Evolutionary conservation across 768 basidiomycete genomes (phyloP), one percentile per base, ranked within the genome.

Genomic region (Mycena indigotica): DNA sequence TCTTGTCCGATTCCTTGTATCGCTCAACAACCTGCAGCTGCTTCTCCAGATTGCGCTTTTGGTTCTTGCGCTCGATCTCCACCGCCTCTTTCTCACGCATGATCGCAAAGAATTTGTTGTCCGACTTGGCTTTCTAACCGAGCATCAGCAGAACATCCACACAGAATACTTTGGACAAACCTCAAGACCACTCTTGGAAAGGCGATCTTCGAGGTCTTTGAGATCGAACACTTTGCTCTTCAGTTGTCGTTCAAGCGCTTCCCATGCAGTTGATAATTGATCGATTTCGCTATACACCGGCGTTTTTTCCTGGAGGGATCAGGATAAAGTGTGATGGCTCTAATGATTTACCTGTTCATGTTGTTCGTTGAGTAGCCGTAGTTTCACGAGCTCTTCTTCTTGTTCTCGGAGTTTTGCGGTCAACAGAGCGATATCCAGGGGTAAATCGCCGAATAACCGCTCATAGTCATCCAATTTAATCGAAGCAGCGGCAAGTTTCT

Each of bases 51-150:
- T 74, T 74, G 49, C 86, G 80, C 17, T 75, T 67, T 29, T 86
- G 72, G 28, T 77, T 83, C 71, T 92, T 92, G 45, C 86, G 81
- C 68, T 94, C 91, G 1, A 76, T 77, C 28, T 94, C 91, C 2
- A 87, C 73, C 17, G 91, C 86, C 57, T 97, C 94, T 72, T 90
- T 94, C 56, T 89, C 87, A 28, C 94, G 86, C 87, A 96, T 91
- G 2, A 88, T 87, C 17, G 91, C 83, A 67, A 87, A 98, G 69
- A 85, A 98, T 71, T 95, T 98, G 77, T 95, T 96, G 58, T 98
- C 95, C 16, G 91, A 86, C 74, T 96, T 98, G 8, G 93, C 91
- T 88, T 92, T 93, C 93, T 98, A 72, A 6, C 1, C n/a, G 30
- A 52, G 30, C 17, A 57, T 12, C 23, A 41, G 8, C 12, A 5